Evolutionary conservation across 2,329 filamentous ascomycete species (phyloP), one percentile per base, ranked within the genome.

Genomic region (Xylariomycetidae sp.): DNA sequence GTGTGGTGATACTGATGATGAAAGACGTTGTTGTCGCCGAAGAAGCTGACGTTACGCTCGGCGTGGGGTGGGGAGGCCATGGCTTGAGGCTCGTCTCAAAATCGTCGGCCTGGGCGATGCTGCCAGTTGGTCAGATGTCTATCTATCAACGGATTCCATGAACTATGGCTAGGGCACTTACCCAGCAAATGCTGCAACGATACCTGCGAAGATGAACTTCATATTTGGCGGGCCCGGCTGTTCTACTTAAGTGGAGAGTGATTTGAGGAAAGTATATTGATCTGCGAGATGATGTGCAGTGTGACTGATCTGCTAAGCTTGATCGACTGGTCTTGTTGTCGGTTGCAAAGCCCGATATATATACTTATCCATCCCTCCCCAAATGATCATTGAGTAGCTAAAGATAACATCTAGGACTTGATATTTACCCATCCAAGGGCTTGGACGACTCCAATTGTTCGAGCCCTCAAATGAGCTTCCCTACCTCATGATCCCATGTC

Each of bases 1-100:
- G 31, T 13, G 46, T 51, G 13, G 45, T 52, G 27, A 57, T 36
- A 33, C 37, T 49, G 35, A 49, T 52, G 32, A 41, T 47, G 31
- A 56, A 44, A 8, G 41, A 27, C n/a, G 42, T 44, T 8, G 44
- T 44, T 6, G 34, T 42, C 6, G 33, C 43, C 16, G 44, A 46
- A 19, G 49, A 46, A 14, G 50, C 49, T 10, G 42, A 17, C 31
- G 23, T 36, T 4, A 17, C 4, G 11, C 26, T 41, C 15, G 33
- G 19, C 16, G 16, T 30, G 13, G 36, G 36, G 16, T 23, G 28
- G n/a, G 41, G 31, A 16, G 39, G 41, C 28, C 30, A 27, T 20
- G 33, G 32, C n/a, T 33, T 18, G 13, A 20, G 30, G 4, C 29
- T 18, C 16, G 25, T n/a, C 4, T 34, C 38, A 12, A 22, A 19